These are phyloP conservation scores for Phialocephala subalpina DNA, from an alignment of 2,329 filamentous ascomycete species.

Conservation along the genomic window DNA sequence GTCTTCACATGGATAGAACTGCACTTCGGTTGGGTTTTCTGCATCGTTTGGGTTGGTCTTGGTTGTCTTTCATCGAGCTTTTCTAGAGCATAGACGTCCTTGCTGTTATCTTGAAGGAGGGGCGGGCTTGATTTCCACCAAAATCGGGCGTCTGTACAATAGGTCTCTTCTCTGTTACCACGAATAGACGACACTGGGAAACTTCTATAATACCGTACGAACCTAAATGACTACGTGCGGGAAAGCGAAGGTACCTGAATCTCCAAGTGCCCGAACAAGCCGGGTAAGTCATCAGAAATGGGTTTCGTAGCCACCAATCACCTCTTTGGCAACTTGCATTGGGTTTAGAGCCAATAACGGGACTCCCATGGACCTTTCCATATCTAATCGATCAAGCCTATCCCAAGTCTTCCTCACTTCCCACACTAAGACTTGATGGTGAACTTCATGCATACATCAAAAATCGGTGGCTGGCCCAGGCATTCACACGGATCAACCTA, in stretches of 20 bases:
- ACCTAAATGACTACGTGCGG: background rate
- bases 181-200: conserved; percentile 31
- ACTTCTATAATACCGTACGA: too few species aligned
- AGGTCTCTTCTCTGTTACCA: conserved; percentile 30
- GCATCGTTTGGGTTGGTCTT: conserved; percentile 39
- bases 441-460: background rate
- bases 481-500: background rate
- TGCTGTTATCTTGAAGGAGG: conserved; percentile 25
- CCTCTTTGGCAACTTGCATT: background rate
- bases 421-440: background rate
- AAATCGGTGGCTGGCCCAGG: conserved; percentile 1
- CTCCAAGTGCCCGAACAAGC: background rate
- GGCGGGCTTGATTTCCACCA: conserved; percentile 20
- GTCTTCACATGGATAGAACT: conserved; percentile 24
- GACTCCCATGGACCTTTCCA: background rate
- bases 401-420: background rate
- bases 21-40: conserved; percentile 23
- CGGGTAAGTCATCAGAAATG: background rate
- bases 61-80: conserved; percentile 21
- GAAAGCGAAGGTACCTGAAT: conserved; percentile 2
- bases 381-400: background rate
- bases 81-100: conserved; percentile 39
- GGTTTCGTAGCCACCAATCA: background rate
- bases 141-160: conserved; percentile 36
- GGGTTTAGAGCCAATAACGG: background rate